Evolutionary conservation across 2,329 filamentous ascomycete species (phyloP).

Genomic region (Beauveria scarabaeidicola): DNA sequence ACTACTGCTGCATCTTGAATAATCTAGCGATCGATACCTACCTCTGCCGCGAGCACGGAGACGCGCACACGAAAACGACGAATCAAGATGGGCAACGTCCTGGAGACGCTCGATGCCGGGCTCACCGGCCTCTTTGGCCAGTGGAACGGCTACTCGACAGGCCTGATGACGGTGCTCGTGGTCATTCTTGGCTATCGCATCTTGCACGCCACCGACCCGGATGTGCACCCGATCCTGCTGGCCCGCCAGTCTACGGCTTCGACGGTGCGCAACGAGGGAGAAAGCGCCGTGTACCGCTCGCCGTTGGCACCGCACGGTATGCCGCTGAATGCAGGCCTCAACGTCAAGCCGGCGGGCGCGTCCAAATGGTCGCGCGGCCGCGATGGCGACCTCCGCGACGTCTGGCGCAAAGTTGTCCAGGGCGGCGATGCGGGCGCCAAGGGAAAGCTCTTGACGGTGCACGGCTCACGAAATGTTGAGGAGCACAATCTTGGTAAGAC

Average conservation of each 20-base stretch:
- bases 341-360: conserved; percentile 70
- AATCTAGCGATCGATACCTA: background rate
- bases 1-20: background rate
- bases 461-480: conserved; percentile 64
- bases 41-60: background rate
- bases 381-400: conserved; percentile 82
- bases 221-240: conserved; percentile 85
- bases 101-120: conserved; percentile 61
- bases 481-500: conserved; percentile 58
- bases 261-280: conserved; percentile 70
- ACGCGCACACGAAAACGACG: background rate
- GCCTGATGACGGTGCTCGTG: conserved; percentile 56
- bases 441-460: conserved; percentile 68
- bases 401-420: conserved; percentile 69
- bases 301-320: conserved; percentile 78
- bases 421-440: conserved; percentile 58
- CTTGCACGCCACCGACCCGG: conserved; percentile 66
- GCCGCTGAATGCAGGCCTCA: conserved; percentile 66
- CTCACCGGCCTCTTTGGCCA: conserved; percentile 62
- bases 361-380: conserved; percentile 77
- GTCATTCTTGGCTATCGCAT: conserved; percentile 63
- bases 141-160: conserved; percentile 76
- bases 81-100: conserved; percentile 29
- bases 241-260: conserved; percentile 74
- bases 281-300: conserved; percentile 81